Conservation (phyloP, 345 rosid species). For the Aurinia saxatilis region DNA sequence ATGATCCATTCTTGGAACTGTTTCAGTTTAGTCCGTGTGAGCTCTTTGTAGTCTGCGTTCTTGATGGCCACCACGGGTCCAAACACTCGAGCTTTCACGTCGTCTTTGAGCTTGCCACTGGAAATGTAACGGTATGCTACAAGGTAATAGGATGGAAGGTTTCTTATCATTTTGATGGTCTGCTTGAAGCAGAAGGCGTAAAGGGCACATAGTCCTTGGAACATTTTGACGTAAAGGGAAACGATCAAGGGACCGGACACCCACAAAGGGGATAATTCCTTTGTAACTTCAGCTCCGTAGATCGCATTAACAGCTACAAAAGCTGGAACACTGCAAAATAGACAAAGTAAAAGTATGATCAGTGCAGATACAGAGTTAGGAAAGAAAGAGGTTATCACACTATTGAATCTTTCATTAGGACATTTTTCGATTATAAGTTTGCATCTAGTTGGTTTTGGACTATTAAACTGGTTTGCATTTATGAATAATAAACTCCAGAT, state of each 20-base stretch:
- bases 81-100: constrained; percentile 34
- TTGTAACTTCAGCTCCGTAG: constrained; percentile 72
- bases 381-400: background rate
- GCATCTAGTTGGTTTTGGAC: background rate
- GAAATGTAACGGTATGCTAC: constrained; percentile 43
- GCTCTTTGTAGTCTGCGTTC: constrained; percentile 60
- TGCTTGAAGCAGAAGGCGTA: constrained; percentile 72
- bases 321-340: constrained; percentile 55
- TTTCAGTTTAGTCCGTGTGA: constrained; percentile 42
- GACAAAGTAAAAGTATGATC: constrained; percentile 15
- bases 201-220: constrained; percentile 54
- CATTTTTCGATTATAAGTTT: background rate
- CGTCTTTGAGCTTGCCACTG: constrained; percentile 63
- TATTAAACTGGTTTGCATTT: background rate
- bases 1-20: constrained; percentile 49
- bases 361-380: background rate
- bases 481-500: background rate
- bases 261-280: constrained; percentile 83
- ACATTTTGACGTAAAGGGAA: constrained; percentile 61
- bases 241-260: constrained; percentile 64
- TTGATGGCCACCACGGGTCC: constrained; percentile 52
- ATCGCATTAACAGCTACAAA: constrained; percentile 51
- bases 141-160: constrained; percentile 50
- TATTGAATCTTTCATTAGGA: background rate
- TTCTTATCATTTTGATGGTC: constrained; percentile 42